These are phyloP conservation scores for Pisolithus orientalis DNA, from an alignment of 768 basidiomycete species.

Conservation along the genomic window DNA sequence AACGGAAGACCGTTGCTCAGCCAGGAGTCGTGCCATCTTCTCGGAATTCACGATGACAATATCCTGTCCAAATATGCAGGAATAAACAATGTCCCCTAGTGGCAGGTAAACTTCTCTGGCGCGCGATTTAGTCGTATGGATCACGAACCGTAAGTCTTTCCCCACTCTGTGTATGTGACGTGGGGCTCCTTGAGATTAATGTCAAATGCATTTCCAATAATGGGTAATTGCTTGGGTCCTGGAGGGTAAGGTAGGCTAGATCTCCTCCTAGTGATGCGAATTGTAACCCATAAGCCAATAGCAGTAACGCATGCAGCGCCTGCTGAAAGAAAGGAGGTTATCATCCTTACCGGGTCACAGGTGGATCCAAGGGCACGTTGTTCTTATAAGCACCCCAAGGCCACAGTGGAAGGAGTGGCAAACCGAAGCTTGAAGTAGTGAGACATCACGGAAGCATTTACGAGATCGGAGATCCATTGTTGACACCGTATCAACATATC, in stretches of 20 bases:
- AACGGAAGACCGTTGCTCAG: constrained; percentile 1
- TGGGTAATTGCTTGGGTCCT: constrained; percentile 9
- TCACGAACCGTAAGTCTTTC: constrained; percentile 12
- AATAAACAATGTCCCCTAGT: constrained; percentile 1
- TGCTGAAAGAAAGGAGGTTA: no score
- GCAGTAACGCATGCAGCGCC: no score
- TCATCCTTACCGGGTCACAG: no score
- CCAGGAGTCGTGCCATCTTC: constrained; percentile 2
- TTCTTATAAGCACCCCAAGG: no score
- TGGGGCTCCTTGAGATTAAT: constrained; percentile 3
- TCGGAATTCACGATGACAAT: constrained; percentile 2
- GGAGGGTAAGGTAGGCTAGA: constrained; percentile 4
- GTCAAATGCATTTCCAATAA: constrained; percentile 11
- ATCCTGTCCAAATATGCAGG: neutral
- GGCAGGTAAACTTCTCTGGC: neutral
- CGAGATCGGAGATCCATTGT: no score
- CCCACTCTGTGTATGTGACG: constrained; percentile 15
- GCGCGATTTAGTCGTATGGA: neutral
- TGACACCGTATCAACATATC: no score
- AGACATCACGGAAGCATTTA: no score
- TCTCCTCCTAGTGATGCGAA: no score
- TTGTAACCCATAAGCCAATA: no score
- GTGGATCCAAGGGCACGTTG: no score
- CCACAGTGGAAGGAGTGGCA: no score
- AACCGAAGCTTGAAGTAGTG: no score